Conservation (phyloP, 2,329 filamentous ascomycete genomes). For the Aspergillus sp. region DNA sequence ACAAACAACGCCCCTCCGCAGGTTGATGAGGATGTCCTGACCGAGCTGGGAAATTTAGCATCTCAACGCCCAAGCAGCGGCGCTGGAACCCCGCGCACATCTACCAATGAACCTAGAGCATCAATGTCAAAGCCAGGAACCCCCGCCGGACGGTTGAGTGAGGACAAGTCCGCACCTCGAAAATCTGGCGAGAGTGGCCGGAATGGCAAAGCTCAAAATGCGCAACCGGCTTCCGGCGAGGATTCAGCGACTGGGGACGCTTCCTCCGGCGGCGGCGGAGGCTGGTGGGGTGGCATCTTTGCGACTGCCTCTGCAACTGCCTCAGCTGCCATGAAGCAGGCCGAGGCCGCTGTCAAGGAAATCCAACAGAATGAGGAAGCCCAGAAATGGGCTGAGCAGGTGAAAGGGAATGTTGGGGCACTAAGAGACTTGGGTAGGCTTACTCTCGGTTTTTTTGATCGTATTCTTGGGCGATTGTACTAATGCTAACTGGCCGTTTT, state of each 20-base stretch:
- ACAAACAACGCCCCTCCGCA: constrained; percentile 23
- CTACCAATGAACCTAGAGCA: constrained; percentile 49
- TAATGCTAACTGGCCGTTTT: constrained; percentile 17
- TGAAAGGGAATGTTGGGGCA: constrained; percentile 81
- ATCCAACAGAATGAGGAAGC: constrained; percentile 96
- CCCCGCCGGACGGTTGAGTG: constrained; percentile 55
- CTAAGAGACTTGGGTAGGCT: constrained; percentile 71
- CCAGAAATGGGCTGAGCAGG: constrained; percentile 92
- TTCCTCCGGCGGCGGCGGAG: constrained; percentile 61
- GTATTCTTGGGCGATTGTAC: background rate
- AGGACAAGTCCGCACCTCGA: constrained; percentile 62
- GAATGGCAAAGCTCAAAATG: constrained; percentile 66
- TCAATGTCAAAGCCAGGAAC: constrained; percentile 55
- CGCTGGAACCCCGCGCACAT: constrained; percentile 76
- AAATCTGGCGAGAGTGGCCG: constrained; percentile 77
- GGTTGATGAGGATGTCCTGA: constrained; percentile 72
- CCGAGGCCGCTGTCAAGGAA: constrained; percentile 89
- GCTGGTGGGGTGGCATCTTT: constrained; percentile 87
- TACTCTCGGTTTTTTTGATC: background rate
- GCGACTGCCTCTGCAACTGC: constrained; percentile 80
- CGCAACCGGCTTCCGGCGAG: constrained; percentile 22
- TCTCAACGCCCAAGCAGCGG: constrained; percentile 68
- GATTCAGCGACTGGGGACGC: constrained; percentile 45
- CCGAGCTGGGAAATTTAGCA: constrained; percentile 81
- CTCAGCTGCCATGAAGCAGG: constrained; percentile 73